Evolutionary conservation across 2,329 filamentous ascomycete species (phyloP), one percentile per base, ranked within the genome.

Genomic region (Erysiphe pulchra): DNA sequence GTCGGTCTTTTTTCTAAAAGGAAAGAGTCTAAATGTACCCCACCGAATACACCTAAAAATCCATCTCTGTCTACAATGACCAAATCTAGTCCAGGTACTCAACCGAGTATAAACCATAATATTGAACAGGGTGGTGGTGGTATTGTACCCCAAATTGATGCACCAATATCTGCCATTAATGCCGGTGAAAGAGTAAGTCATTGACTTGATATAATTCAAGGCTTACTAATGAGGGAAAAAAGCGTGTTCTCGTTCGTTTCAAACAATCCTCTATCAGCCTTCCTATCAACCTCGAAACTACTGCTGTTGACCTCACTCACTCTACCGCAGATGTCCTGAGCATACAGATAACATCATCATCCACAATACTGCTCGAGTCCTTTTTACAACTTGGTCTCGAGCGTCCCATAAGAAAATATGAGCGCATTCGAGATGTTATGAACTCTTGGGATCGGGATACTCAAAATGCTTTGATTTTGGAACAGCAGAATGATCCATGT

Each of bases 391-490:
- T 90, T 1, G 83, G 83, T 30, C 67, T 95, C 1, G 81, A 92
- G 59, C 75, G 87, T 36, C 79, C 81, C 0, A 63, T 95, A 24
- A 78, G 87, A 37, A 77, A 75, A 36, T 94, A 93, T 57, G 87
- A 95, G 62, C 75, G 74, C 50, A 71, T 95, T 31, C 74, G 83
- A 48, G 83, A 93, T 55, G 73, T 93, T 18, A 72, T 94, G 69
- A 92, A 92, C 59, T 92, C 85, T 0, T 95, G 87, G 87, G 82
- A 92, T 49, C 67, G 70, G 39, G 85, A 93, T 58, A 66, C 69
- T 2, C 77, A 85, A 53, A 90, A 92, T 55, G 67, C 70, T 8
- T 65, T 95, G 13, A 62, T 80, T 16, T 67, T 94, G 18, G 63
- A 77, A 46, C 67, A 76, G 13, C 65, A 69, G 2, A 69, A 75